Percentiles rank a stretch among this genome's conserved stretches.
phyloP scores from a whole-genome alignment of 2,329 filamentous ascomycete genomes.

The Dryadomyces sulphureus region DNA sequence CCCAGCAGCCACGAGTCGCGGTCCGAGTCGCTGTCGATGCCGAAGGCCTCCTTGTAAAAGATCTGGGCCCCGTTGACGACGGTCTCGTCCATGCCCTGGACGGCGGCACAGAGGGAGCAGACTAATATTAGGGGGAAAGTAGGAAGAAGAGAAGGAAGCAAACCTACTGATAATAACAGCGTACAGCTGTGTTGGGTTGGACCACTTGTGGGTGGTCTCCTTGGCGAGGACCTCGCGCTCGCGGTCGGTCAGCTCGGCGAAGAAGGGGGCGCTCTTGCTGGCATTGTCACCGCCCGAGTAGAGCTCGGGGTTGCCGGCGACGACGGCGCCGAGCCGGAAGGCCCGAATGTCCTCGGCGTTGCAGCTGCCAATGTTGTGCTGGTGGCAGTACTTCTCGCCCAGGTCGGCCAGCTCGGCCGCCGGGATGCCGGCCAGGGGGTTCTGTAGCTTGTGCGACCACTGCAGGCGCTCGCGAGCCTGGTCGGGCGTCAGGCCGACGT shows the following conservation, averaged over 20 bases:
- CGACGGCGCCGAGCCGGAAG: conserved; percentile 43
- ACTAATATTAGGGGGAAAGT: conserved; percentile 16
- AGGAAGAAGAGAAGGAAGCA: neutral
- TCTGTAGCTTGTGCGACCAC: conserved; percentile 18
- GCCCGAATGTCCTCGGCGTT: conserved; percentile 31
- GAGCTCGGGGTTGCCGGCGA: conserved; percentile 32
- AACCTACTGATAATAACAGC: conserved; percentile 39
- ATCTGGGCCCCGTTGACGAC: conserved; percentile 55
- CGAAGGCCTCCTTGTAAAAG: conserved; percentile 48
- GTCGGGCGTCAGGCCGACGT: neutral
- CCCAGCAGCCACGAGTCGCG: conserved; percentile 41
- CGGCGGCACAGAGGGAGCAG: conserved; percentile 53
- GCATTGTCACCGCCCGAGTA: neutral
- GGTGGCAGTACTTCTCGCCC: conserved; percentile 40
- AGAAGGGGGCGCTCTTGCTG: conserved; percentile 5
- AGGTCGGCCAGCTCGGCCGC: conserved; percentile 34
- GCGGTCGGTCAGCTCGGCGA: conserved; percentile 34
- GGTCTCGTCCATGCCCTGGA: conserved; percentile 60
- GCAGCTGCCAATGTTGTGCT: conserved; percentile 33
- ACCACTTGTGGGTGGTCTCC: conserved; percentile 54
- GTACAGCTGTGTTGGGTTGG: conserved; percentile 51
- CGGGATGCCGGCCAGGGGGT: conserved; percentile 25
- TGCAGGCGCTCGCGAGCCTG: neutral
- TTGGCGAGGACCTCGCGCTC: conserved; percentile 43
- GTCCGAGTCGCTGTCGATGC: conserved; percentile 37